Evolutionary conservation across 495 filamentous ascomycete species (phyloP).

Genomic region (Chaetomidium leptoderma): DNA sequence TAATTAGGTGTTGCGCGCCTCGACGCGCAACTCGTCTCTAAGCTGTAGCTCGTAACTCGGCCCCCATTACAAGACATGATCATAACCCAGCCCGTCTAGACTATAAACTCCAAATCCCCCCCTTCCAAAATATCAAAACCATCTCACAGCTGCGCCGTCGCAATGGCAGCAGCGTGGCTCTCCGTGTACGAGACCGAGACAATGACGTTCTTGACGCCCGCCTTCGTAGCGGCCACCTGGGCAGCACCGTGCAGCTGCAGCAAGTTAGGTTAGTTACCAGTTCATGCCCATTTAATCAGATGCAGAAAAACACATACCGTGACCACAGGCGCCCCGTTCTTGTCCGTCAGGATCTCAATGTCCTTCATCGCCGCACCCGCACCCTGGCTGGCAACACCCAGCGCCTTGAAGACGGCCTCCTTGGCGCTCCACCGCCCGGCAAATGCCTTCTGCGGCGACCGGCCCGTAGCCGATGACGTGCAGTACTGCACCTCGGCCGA

Average conservation of each 20-base stretch:
- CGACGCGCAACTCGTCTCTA: neutral
- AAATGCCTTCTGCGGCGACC: conserved; percentile 73
- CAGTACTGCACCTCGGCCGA: conserved; percentile 77
- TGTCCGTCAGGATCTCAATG: conserved; percentile 82
- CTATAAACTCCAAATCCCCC: neutral
- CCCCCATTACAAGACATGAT: conserved; percentile 8
- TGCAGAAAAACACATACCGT: conserved; percentile 56
- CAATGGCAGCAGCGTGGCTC: conserved; percentile 86
- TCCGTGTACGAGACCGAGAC: conserved; percentile 96
- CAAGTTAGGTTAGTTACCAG: conserved; percentile 40
- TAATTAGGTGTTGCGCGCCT: neutral
- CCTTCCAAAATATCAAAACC: neutral
- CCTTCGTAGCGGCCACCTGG: conserved; percentile 70
- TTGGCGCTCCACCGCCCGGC: conserved; percentile 95
- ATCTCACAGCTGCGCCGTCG: conserved; percentile 41
- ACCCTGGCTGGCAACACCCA: conserved; percentile 83
- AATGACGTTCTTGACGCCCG: conserved; percentile 76
- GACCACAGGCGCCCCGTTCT: conserved; percentile 76
- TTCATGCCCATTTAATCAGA: neutral
- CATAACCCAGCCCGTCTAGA: neutral
- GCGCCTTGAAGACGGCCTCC: conserved; percentile 95
- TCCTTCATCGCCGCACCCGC: conserved; percentile 87
- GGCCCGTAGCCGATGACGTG: conserved; percentile 55
- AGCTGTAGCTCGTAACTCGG: neutral
- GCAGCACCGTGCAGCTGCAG: conserved; percentile 79